These are phyloP conservation scores for Allodekkera sacchari DNA, from an alignment of 805 yeast species.

Conservation along the genomic window DNA sequence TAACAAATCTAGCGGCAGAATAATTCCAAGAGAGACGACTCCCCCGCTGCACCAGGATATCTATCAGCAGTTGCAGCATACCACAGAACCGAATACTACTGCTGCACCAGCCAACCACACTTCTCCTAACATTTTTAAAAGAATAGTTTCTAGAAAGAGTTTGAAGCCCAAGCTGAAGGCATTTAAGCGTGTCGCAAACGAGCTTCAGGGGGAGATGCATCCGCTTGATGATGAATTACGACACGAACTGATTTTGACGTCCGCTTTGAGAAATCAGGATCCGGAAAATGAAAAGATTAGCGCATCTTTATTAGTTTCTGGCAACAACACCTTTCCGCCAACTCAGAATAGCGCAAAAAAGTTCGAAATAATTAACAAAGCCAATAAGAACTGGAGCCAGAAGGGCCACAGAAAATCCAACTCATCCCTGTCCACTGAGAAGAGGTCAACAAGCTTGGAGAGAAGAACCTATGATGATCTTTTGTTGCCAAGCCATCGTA, in stretches of 20 bases:
- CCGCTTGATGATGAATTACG: slow-evolving; percentile 28
- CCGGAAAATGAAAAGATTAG: slow-evolving; percentile 10
- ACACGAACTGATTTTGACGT: slow-evolving; percentile 27
- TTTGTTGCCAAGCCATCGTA: no score
- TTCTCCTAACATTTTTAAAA: slow-evolving; percentile 18
- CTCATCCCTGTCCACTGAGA: slow-evolving; percentile 8
- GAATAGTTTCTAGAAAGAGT: slow-evolving; percentile 19
- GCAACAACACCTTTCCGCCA: slow-evolving; percentile 1
- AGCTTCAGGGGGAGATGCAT: slow-evolving; percentile 25
- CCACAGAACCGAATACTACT: neutral
- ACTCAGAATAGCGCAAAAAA: slow-evolving; percentile 19
- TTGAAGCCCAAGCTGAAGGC: slow-evolving; percentile 27
- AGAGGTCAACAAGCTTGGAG: slow-evolving; percentile 5
- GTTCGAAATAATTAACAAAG: slow-evolving; percentile 26
- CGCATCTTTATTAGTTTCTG: slow-evolving; percentile 2
- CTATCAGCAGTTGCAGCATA: no score
- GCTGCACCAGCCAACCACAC: neutral
- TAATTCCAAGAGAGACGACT: neutral
- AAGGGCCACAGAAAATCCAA: slow-evolving; percentile 10
- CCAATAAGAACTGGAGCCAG: slow-evolving; percentile 29
- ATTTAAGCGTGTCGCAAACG: slow-evolving; percentile 26
- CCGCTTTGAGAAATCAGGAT: slow-evolving; percentile 24
- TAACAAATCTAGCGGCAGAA: neutral
- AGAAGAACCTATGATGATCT: no score
- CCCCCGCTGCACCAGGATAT: neutral